Base-by-base conservation (phyloP, 1,139 yeast genomes). In the Pichia terricola region DNA sequence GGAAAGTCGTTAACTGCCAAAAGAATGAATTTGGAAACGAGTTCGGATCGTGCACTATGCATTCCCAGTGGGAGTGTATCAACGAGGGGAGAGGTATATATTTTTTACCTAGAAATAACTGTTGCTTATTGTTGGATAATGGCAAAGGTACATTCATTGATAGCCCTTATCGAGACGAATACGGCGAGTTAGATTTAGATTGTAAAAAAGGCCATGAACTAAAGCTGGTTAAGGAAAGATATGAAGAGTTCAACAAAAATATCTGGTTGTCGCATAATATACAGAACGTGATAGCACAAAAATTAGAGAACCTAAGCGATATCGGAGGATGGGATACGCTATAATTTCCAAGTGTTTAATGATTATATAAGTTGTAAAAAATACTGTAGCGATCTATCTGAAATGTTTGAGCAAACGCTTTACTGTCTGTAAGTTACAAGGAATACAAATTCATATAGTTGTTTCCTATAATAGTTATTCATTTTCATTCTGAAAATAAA, bases 241-340 rank as follows among this genome's bases (percentile, higher is more conserved):
- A 88, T 57, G 78, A 81, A 38, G 77, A 80, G 40, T 73, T 89
- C 48, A 73, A 74, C 25, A 71, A 81, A 45, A 74, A 73, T 34
- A 67, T 85, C 40, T 84, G 96, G 89, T 68, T 89, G 27, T 82
- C 77, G 48, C 94, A 88, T 58, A 85, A 84, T 55, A 69, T 86
- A 11, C 81, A 88, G 3, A 87, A 86, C 53, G 70, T 73, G 45
- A 80, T 89, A 39, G 89, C 87, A 1, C 70, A 97, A 52, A 80
- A 79, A 51, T 69, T 91, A 33, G 96, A 89, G 54, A 77, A 81
- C 39, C 77, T 75, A 6, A 65, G 81, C 34, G 97, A 91, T 62
- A 77, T 84, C 34, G 97, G 97, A 10, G 97, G 97, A 1, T 91
- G 98, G 98, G 94, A 84, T 55, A 86, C 96, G 1, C 67, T 89